Evolutionary conservation across 768 basidiomycete genomes (phyloP).

Genomic region (Tylopilus sp.): DNA sequence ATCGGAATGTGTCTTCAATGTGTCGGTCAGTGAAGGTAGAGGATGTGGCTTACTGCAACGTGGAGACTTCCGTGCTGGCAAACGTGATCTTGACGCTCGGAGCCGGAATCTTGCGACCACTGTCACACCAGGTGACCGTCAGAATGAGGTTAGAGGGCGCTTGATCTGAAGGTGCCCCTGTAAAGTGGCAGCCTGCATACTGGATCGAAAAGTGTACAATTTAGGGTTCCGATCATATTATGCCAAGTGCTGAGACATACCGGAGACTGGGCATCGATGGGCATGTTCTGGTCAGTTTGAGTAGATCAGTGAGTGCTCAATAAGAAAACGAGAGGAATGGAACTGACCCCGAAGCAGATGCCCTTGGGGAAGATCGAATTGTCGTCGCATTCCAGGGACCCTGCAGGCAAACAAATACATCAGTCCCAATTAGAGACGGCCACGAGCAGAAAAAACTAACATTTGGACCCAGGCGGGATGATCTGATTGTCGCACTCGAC

Average conservation of each 20-base stretch:
- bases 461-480: slow-evolving; percentile 3
- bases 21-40: not conserved
- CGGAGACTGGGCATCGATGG: not conserved
- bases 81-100: not conserved
- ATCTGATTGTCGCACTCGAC: slow-evolving; percentile 4
- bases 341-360: not conserved
- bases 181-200: not conserved
- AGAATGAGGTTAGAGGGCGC: not conserved
- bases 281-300: not conserved
- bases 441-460: not conserved
- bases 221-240: too few relatives aligned
- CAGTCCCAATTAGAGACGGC: not conserved
- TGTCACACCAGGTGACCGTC: not conserved
- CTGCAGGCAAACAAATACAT: not conserved
- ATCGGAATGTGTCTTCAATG: too few relatives aligned
- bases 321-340: not conserved
- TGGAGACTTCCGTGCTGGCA: not conserved
- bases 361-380: slow-evolving; percentile 4
- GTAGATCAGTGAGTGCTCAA: not conserved
- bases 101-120: not conserved
- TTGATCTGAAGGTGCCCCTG: not conserved
- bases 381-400: slow-evolving; percentile 3
- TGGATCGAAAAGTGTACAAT: not conserved
- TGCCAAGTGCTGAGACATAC: not conserved
- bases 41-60: not conserved